Evolutionary conservation across 345 rosid genomes (phyloP).

Genomic region (Capsella bursapastoris): DNA sequence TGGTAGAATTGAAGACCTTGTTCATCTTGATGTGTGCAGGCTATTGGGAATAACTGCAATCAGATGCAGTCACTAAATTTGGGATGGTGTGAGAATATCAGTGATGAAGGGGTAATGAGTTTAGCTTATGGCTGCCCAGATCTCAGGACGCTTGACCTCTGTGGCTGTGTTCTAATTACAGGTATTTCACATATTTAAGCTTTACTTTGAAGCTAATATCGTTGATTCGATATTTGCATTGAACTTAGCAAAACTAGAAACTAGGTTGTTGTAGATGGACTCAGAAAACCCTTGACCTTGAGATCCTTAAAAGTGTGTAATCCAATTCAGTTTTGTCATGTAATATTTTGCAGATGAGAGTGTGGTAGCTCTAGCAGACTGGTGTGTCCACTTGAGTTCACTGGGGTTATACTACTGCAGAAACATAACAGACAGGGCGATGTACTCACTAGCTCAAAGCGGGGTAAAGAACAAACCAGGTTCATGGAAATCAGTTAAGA

Average conservation of each 20-base stretch:
- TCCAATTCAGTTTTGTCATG: neutral
- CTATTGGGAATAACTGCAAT: slow-evolving; percentile 79
- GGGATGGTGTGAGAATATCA: slow-evolving; percentile 95
- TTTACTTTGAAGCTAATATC: neutral
- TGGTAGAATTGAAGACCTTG: neutral
- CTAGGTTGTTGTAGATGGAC: neutral
- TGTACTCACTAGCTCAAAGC: slow-evolving; percentile 79
- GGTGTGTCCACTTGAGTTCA: slow-evolving; percentile 78
- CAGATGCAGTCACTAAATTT: slow-evolving; percentile 76
- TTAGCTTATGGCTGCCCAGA: slow-evolving; percentile 92
- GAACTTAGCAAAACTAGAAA: neutral
- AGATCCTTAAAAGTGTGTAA: too few relatives aligned
- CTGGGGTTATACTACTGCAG: slow-evolving; percentile 89
- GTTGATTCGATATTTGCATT: neutral
- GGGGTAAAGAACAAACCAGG: slow-evolving; percentile 67
- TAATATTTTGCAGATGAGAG: slow-evolving; percentile 66
- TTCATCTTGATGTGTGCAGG: slow-evolving; percentile 52
- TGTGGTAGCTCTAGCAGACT: slow-evolving; percentile 81
- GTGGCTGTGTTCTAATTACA: slow-evolving; percentile 83
- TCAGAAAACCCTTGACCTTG: neutral
- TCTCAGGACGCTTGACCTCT: slow-evolving; percentile 76
- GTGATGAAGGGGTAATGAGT: slow-evolving; percentile 84
- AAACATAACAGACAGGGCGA: slow-evolving; percentile 87
- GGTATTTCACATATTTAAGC: slow-evolving; percentile 50
- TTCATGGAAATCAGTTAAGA: slow-evolving; percentile 60